Evolutionary conservation across 2,329 filamentous ascomycete genomes (phyloP), one percentile per base, ranked within the genome.

Genomic region (Talaromyces piceae): DNA sequence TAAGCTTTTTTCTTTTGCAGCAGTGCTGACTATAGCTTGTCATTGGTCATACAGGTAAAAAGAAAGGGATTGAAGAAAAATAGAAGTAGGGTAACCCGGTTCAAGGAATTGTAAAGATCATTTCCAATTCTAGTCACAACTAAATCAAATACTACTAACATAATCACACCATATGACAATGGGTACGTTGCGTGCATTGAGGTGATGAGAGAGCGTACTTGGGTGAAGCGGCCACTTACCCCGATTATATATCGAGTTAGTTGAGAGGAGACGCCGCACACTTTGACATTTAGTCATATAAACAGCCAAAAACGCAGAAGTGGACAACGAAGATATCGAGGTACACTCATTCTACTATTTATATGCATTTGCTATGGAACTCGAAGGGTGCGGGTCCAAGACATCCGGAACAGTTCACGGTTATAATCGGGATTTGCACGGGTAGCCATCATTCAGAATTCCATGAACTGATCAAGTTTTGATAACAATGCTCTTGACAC

Each of bases 301-400:
- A 59, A 84, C 59, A 2, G 76, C 77, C 44, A 85, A 67, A 65
- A 83, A 82, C 20, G 68, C 74, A 39, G 73, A 77, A 50, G 78
- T 79, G 7, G 72, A 73, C 78, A 79, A 84, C 22, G 76, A 79
- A 5, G 83, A 79, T 23, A 82, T 75, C 57, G 78, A 74, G 1
- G 81, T 73, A 52, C 82, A 80, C 55, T 83, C 75, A 39, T n/a
- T n/a, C n/a, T n/a, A 84, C 77, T 52, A 85, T 84, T 0, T 0
- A 72, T 57, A 60, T 82, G 77, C 1, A 85, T 69, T 57, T 83
- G 81, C 75, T 78, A 82, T 0, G 82, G 82, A 6, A 80, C 73
- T 74, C 76, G 82, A 20, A 85, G 69, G 57, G 81, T 79, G 26
- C 30, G 74, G 63, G 2, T 78, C 39, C 28, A 49, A 7, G 47